Evolutionary conservation across 306 rosid genomes (phyloP).

Genomic region (Lathyrus sativus): DNA sequence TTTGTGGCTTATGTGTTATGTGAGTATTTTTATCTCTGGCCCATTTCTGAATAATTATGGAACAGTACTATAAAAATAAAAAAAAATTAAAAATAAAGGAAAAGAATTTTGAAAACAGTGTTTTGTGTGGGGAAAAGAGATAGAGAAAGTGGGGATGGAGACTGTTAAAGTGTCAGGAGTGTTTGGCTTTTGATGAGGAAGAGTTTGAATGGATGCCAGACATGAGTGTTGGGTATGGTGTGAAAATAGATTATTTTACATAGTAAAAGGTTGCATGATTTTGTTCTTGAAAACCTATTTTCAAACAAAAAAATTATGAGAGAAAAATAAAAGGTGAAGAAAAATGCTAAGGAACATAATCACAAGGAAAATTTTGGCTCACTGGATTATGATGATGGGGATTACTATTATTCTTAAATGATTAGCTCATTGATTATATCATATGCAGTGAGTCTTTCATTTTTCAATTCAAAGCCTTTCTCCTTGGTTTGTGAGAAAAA

Average conservation of each 20-base stretch:
- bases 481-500: slow-evolving; percentile 52
- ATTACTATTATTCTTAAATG: slow-evolving; percentile 83
- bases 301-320: not conserved
- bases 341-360: slow-evolving; percentile 9
- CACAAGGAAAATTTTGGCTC: slow-evolving; percentile 35
- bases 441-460: slow-evolving; percentile 40
- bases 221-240: slow-evolving; percentile 52
- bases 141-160: slow-evolving; percentile 43
- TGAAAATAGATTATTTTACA: slow-evolving; percentile 42
- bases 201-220: slow-evolving; percentile 76
- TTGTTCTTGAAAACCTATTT: slow-evolving; percentile 40
- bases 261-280: slow-evolving; percentile 62
- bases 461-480: slow-evolving; percentile 41
- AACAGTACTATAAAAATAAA: slow-evolving; percentile 21
- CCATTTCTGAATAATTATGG: slow-evolving; percentile 40
- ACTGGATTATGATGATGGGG: slow-evolving; percentile 65
- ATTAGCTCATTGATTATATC: slow-evolving; percentile 67
- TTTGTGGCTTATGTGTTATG: slow-evolving; percentile 29
- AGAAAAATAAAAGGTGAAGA: slow-evolving; percentile 21
- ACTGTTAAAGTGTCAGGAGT: slow-evolving; percentile 62
- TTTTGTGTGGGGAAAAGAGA: slow-evolving; percentile 40
- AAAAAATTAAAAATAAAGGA: slow-evolving; percentile 35
- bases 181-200: slow-evolving; percentile 56
- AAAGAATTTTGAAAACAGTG: slow-evolving; percentile 58
- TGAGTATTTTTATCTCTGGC: slow-evolving; percentile 32